Conservation (phyloP, 495 filamentous ascomycete genomes). For the Chaetomium cochliodes region DNA sequence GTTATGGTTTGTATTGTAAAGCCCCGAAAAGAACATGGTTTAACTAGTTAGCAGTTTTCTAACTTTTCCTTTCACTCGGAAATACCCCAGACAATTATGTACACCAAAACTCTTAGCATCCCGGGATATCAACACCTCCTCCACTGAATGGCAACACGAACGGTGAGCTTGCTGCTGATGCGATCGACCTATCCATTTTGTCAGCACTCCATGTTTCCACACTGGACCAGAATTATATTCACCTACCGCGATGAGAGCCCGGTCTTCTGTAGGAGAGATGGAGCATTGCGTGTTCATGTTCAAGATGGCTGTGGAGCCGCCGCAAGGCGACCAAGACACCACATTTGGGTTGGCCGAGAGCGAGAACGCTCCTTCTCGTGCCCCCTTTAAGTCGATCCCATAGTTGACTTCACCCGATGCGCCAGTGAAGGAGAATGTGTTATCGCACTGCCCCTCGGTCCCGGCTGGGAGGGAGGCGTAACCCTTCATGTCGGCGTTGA, state of each 20-base stretch:
- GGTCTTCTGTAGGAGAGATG: conserved; percentile 23
- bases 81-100: no score
- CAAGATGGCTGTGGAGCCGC: conserved; percentile 24
- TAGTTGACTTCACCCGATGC: conserved; percentile 6
- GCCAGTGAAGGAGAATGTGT: conserved; percentile 25
- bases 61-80: no score
- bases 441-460: conserved; percentile 19
- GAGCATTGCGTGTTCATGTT: conserved; percentile 30
- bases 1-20: no score
- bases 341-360: conserved; percentile 18
- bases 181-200: conserved; percentile 2
- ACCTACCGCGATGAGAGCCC: conserved; percentile 26
- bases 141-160: background rate
- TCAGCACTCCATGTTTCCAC: background rate
- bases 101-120: no score
- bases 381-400: conserved; percentile 12
- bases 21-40: no score
- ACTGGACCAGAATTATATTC: background rate
- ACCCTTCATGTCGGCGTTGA: conserved; percentile 19
- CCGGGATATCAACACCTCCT: background rate
- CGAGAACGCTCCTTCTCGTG: conserved; percentile 16
- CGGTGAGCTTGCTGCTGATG: background rate
- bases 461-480: conserved; percentile 25
- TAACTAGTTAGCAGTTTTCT: no score
- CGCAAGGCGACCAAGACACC: conserved; percentile 20